A percentile compares a stretch with the other conserved stretches of the same genome.
Evolutionary conservation across 495 filamentous ascomycete genomes (phyloP).

Genomic region (Aspergillus biplanus): DNA sequence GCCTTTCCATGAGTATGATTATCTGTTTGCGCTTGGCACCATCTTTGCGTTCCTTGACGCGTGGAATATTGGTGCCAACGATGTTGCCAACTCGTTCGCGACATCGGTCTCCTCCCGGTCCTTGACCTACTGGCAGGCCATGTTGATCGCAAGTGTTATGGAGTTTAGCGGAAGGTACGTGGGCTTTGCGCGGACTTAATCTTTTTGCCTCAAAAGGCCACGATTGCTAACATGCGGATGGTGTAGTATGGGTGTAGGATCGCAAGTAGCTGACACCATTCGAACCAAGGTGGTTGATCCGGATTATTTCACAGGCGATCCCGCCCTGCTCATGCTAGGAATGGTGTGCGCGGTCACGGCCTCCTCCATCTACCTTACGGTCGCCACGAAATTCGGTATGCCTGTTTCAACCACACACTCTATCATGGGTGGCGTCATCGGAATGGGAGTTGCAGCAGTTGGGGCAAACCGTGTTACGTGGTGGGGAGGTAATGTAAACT

Average conservation of each 20-base stretch:
- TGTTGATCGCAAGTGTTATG: conserved; percentile 25
- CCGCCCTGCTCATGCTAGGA: conserved; percentile 26
- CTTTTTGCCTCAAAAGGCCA: background rate
- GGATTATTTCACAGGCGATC: conserved; percentile 15
- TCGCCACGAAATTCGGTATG: conserved; percentile 24
- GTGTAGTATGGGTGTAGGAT: conserved; percentile 24
- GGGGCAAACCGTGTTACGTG: conserved; percentile 20
- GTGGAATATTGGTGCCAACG: conserved; percentile 30
- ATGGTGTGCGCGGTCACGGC: conserved; percentile 25
- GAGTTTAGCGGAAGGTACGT: conserved; percentile 24
- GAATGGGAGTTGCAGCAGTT: conserved; percentile 24
- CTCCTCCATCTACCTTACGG: conserved; percentile 22
- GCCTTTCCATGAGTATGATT: conserved; percentile 27
- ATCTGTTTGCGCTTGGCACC: conserved; percentile 26
- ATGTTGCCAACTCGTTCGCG: conserved; percentile 29
- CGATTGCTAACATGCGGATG: background rate
- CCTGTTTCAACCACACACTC: conserved; percentile 30
- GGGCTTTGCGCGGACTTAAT: background rate
- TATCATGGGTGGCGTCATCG: conserved; percentile 27
- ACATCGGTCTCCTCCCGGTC: conserved; percentile 28
- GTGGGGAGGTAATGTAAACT: conserved; percentile 29
- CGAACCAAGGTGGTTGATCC: conserved; percentile 26
- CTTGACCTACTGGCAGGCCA: conserved; percentile 26
- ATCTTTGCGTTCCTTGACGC: conserved; percentile 29
- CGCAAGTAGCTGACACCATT: conserved; percentile 25